Evolutionary conservation across 768 basidiomycete genomes (phyloP).

Genomic region (Collybiopsis confluens): DNA sequence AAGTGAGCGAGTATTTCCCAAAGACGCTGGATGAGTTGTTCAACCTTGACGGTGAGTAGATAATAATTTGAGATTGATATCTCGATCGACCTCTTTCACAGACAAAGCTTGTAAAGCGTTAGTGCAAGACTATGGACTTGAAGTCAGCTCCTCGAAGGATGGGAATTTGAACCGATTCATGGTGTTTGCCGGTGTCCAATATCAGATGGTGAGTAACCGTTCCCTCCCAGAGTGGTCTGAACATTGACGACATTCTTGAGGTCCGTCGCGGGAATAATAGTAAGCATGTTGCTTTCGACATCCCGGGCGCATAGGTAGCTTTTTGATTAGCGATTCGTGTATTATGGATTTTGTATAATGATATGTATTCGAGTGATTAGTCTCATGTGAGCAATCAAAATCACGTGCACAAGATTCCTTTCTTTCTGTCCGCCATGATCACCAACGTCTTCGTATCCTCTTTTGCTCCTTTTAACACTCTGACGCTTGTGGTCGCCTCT

Average conservation of each 20-base stretch:
- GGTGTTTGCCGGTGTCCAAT: conserved; percentile 53
- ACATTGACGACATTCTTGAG: neutral
- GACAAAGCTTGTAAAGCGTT: conserved; percentile 30
- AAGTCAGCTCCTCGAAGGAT: conserved; percentile 30
- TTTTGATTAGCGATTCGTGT: too few relatives aligned
- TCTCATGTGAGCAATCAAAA: too few relatives aligned
- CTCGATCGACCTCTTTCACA: too few relatives aligned
- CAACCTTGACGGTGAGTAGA: conserved; percentile 41
- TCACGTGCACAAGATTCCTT: neutral
- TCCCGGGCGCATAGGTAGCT: too few relatives aligned
- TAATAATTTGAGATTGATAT: neutral
- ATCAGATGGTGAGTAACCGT: conserved; percentile 41
- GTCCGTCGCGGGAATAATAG: neutral
- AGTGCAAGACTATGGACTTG: conserved; percentile 35
- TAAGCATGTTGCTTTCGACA: neutral
- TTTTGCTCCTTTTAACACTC: conserved; percentile 57
- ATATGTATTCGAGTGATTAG: too few relatives aligned
- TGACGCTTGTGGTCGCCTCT: conserved; percentile 42
- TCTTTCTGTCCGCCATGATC: conserved; percentile 30
- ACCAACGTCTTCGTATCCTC: conserved; percentile 53
- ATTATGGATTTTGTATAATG: too few relatives aligned
- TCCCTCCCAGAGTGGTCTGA: neutral
- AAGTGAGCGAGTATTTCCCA: conserved; percentile 45
- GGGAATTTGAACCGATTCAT: conserved; percentile 54
- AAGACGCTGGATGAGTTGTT: conserved; percentile 49